Evolutionary conservation across 495 filamentous ascomycete genomes (phyloP).

Genomic region (Penicillium argentinense): DNA sequence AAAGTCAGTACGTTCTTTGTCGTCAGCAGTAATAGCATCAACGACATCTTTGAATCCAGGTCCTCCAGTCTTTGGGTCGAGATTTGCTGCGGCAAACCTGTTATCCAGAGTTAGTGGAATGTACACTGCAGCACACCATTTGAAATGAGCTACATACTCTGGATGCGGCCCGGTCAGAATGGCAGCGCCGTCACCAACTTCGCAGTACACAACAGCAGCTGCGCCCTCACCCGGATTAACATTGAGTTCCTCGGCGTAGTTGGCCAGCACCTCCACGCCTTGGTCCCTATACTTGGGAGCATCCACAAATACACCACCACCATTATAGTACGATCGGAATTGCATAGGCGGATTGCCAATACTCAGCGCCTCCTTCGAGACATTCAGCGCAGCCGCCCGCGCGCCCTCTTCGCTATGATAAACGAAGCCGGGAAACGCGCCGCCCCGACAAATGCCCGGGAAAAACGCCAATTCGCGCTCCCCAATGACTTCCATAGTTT

Average conservation of each 20-base stretch:
- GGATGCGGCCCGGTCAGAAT: conserved; percentile 90
- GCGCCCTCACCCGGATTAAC: conserved; percentile 68
- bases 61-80: conserved; percentile 60
- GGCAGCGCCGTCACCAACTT: conserved; percentile 78
- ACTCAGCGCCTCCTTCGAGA: conserved; percentile 61
- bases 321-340: conserved; percentile 88
- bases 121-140: background rate
- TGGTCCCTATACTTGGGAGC: conserved; percentile 58
- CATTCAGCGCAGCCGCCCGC: conserved; percentile 65
- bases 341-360: conserved; percentile 54
- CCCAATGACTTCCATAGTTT: conserved; percentile 80
- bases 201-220: conserved; percentile 85
- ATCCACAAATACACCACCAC: conserved; percentile 92
- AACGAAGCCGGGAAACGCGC: conserved; percentile 86
- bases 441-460: conserved; percentile 79
- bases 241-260: conserved; percentile 71
- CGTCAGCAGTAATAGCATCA: conserved; percentile 66
- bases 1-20: conserved; percentile 69
- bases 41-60: conserved; percentile 68
- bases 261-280: conserved; percentile 80
- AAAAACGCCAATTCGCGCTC: conserved; percentile 86
- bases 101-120: conserved; percentile 12
- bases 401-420: conserved; percentile 90
- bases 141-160: conserved; percentile 60
- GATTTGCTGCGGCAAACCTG: conserved; percentile 82